Evolutionary conservation across 208 protist species (phyloP), one percentile per base, ranked within the genome.

Genomic region (Crithidia expoeki): DNA sequence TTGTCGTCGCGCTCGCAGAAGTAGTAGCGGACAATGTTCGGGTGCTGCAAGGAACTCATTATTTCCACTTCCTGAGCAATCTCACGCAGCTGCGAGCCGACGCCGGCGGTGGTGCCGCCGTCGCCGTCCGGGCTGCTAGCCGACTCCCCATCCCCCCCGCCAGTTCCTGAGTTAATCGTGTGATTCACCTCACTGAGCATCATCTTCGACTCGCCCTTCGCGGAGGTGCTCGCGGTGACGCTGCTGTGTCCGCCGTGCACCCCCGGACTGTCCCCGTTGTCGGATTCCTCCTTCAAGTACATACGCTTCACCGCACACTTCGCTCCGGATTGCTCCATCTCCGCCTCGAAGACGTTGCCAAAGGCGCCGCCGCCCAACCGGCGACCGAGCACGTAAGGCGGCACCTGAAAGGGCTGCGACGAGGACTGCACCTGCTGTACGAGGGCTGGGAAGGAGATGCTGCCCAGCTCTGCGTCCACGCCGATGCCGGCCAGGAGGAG

Each of bases 221-320:
- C 51, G 23, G 47, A 66, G 19, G 17, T 27, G 19, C 40, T 66
- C 25, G 55, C 62, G 33, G 72, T 44, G 28, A 12, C n/a, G 64
- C 49, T 51, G 59, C 53, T 50, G 12, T 47, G 32, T 1, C 64
- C 51, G 30, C 56, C 19, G 1, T 62, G 38, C 38, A 50, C 67
- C 12, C 51, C 62, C 46, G 72, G 73, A 5, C 78, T 60, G 32
- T n/a, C n/a, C 42, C 70, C 64, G 27, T 84, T 66, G n/a, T 76
- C 78, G 11, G 76, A 73, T 38, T 72, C 66, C 34, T 77, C 74
- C 36, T 84, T 85, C n/a, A 93, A 52, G 78, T 94, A 92, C 47
- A 95, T 94, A 11, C 88, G 86, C 73, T 95, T 95, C 59, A 95
- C 90, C 10, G 90, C 87, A 63, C 90, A 95, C 32, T 77, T 77